Base-by-base conservation (phyloP, 441 rosid species). In the Breynia disticha region DNA sequence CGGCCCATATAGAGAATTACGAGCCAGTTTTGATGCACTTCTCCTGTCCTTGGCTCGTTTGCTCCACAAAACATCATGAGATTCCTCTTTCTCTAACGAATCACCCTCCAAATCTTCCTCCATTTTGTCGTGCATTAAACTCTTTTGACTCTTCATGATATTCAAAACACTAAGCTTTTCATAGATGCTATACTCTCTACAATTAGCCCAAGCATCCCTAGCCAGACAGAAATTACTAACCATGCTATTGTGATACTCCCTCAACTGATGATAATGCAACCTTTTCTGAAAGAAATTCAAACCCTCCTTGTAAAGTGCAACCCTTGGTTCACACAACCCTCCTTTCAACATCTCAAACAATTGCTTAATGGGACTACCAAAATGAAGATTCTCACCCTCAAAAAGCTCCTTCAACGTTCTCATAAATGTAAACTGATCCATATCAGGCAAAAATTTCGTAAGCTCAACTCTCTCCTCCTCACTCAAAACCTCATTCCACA, bases 241-340 rank as follows among this genome's bases (percentile, higher is more conserved):
- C 87, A 80, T 67, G 54, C 57, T 70, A 73, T 89, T 94, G 59
- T 94, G 99, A 80, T 90, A 76, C 71, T 72, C 83, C 79, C 90
- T 87, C 76, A 94, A 54, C 13, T 53, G 64, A 82, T 94, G 96
- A 70, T 85, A 90, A 75, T 87, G 91, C 72, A 80, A 76, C 56
- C 83, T 73, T 74, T 80, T 70, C 61, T 70, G 73, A 71, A 90
- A 83, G 69, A 82, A 77, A 64, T 51, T 59, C 77, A 79, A 71
- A 10, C 96, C 97, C 63, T 94, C 89, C 15, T 87, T 72, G 69
- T 87, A 94, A 67, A 94, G 96, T 0, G 86, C 82, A 67, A 80
- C 96, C 57, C 99, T 83, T 0, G 99, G 99, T 51, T 94, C 99
- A 64, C 96, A 94, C 60, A 89, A 67, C 9, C 99, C 99, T 56